A percentile compares a stretch with the other conserved stretches of the same genome.
phyloP scores from a whole-genome alignment of 2,329 filamentous ascomycete genomes.

The Pseudocercospora macadamiae region DNA sequence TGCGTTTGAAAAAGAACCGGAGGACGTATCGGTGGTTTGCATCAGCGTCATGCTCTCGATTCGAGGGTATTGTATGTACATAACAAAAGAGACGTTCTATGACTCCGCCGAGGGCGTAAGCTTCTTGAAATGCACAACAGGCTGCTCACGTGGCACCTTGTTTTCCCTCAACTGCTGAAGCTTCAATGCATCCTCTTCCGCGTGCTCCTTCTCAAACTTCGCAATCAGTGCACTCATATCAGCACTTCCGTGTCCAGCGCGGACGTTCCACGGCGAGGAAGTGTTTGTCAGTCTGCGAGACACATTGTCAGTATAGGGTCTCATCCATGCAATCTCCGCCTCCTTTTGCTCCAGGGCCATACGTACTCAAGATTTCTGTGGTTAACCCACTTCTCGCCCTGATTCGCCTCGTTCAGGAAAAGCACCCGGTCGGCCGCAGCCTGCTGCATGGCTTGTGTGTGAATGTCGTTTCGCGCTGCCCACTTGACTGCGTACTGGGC shows the following conservation, averaged over 20 bases:
- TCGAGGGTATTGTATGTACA: conserved; percentile 9
- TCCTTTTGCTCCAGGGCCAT: too few relatives aligned
- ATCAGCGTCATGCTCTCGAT: background rate
- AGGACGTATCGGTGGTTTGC: too few relatives aligned
- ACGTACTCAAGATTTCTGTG: conserved; percentile 69
- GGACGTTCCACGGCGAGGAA: conserved; percentile 65
- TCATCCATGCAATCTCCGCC: too few relatives aligned
- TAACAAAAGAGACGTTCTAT: conserved; percentile 17
- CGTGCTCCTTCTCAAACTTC: conserved; percentile 63
- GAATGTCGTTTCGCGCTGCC: conserved; percentile 61
- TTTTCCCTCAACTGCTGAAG: conserved; percentile 46
- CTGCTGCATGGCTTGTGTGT: conserved; percentile 64
- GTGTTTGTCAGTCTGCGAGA: conserved; percentile 46
- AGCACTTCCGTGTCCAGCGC: conserved; percentile 60
- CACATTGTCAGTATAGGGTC: background rate
- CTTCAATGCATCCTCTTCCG: conserved; percentile 61
- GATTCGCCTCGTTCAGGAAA: conserved; percentile 54
- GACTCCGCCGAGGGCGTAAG: conserved; percentile 28
- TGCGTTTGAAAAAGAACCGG: too few relatives aligned
- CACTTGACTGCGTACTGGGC: conserved; percentile 56
- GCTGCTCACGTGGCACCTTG: conserved; percentile 39
- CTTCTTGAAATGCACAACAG: conserved; percentile 32
- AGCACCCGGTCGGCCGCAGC: conserved; percentile 65
- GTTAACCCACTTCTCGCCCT: conserved; percentile 52
- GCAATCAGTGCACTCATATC: conserved; percentile 63